Conservation (phyloP, 305 asterid species). For the Plantago lanceolata region DNA sequence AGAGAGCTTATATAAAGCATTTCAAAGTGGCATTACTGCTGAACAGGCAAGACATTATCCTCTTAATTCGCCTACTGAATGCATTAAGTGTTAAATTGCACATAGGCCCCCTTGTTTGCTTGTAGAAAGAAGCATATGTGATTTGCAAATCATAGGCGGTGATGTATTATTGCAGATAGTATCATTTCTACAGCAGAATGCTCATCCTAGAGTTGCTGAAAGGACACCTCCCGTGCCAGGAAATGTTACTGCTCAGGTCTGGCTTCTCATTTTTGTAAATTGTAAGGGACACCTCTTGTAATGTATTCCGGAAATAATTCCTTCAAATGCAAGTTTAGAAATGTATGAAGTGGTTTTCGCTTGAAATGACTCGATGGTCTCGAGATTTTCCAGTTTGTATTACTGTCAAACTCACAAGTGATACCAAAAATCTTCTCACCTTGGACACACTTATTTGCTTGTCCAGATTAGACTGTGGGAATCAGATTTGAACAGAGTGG, state of each 20-base stretch:
- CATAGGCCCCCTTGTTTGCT: no score
- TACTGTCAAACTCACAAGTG: neutral
- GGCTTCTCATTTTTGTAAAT: neutral
- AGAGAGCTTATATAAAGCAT: conserved; percentile 90
- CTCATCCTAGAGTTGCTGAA: conserved; percentile 92
- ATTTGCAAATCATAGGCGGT: neutral
- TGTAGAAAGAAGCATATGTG: no score
- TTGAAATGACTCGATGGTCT: neutral
- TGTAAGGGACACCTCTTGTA: neutral
- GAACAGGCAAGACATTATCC: conserved; percentile 69
- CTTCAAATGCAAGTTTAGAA: no score
- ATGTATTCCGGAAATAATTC: neutral
- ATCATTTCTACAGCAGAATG: conserved; percentile 91
- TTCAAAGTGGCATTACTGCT: conserved; percentile 73
- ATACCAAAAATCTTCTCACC: neutral
- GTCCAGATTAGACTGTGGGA: conserved; percentile 91
- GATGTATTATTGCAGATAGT: conserved; percentile 61
- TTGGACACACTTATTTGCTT: neutral
- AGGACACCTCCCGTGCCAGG: conserved; percentile 83
- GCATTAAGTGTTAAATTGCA: no score
- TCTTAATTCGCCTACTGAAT: neutral
- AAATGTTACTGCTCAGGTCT: conserved; percentile 94
- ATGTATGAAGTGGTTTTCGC: neutral
- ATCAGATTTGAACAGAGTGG: conserved; percentile 88
- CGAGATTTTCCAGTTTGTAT: conserved; percentile 1